A percentile compares a stretch with the other conserved stretches of the same genome.
Conservation (phyloP, 768 basidiomycete species). For the Brasilioporus rufonigricans region DNA sequence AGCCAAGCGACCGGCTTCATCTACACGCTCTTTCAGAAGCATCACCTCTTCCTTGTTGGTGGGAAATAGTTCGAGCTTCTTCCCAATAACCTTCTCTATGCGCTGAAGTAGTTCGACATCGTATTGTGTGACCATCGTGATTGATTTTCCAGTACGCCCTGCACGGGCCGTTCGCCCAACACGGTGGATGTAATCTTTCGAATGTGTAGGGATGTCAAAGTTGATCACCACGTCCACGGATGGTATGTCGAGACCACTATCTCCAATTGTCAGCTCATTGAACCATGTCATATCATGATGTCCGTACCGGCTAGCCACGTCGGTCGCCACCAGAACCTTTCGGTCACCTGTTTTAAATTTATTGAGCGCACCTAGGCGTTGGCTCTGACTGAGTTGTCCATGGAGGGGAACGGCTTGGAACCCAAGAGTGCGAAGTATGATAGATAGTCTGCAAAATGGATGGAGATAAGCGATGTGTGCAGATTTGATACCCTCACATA, state of each 20-base stretch:
- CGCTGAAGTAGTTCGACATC: conserved; percentile 96
- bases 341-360: conserved; percentile 97
- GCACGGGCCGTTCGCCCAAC: conserved; percentile 98
- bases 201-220: conserved; percentile 96
- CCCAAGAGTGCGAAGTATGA: conserved; percentile 85
- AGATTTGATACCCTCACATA: conserved; percentile 24
- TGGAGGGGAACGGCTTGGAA: conserved; percentile 96
- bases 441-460: conserved; percentile 58
- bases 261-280: conserved; percentile 2
- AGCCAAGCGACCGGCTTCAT: conserved; percentile 79
- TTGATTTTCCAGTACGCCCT: conserved; percentile 93
- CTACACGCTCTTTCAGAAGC: conserved; percentile 82
- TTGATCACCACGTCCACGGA: conserved; percentile 97
- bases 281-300: not conserved
- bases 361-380: conserved; percentile 85
- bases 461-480: not conserved
- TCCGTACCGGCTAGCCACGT: conserved; percentile 86
- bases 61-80: conserved; percentile 88
- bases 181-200: conserved; percentile 98
- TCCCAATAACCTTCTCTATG: conserved; percentile 88
- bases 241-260: conserved; percentile 91
- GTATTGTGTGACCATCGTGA: conserved; percentile 98
- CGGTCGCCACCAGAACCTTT: conserved; percentile 90
- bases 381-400: conserved; percentile 91
- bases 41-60: conserved; percentile 88